Conservation (phyloP, 1,284 basidiomycete species). For the Taiwanofungus camphoratus region DNA sequence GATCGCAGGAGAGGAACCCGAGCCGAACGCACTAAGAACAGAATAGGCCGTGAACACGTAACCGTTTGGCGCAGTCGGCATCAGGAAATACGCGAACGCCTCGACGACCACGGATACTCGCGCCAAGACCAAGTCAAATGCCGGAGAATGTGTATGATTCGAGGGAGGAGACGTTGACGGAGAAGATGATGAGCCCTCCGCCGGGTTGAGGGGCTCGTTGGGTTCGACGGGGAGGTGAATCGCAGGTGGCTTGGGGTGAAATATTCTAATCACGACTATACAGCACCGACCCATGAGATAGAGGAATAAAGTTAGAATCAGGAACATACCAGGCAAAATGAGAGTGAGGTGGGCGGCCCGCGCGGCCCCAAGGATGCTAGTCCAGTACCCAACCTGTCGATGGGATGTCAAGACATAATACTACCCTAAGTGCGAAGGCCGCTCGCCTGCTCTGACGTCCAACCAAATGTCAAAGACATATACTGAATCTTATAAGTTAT, state of each 20-base stretch:
- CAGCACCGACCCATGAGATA: background rate
- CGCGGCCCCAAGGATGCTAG: constrained; percentile 54
- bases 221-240: constrained; percentile 30
- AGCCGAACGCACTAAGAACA: constrained; percentile 44
- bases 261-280: constrained; percentile 46
- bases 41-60: constrained; percentile 41
- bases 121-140: constrained; percentile 61
- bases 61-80: constrained; percentile 38
- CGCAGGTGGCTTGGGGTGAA: constrained; percentile 25
- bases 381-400: constrained; percentile 70
- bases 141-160: constrained; percentile 30
- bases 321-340: constrained; percentile 58
- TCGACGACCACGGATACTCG: constrained; percentile 56
- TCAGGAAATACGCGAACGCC: constrained; percentile 43
- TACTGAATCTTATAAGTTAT: constrained; percentile 66
- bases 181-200: constrained; percentile 4
- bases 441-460: constrained; percentile 66
- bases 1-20: constrained; percentile 57
- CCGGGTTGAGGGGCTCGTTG: constrained; percentile 28
- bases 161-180: constrained; percentile 5
- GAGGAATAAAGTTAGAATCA: constrained; percentile 1
- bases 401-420: background rate
- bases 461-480: constrained; percentile 57
- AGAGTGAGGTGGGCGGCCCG: constrained; percentile 59
- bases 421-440: background rate